Base-by-base conservation (phyloP, 345 rosid genomes). In the Carallia pectinifolia region DNA sequence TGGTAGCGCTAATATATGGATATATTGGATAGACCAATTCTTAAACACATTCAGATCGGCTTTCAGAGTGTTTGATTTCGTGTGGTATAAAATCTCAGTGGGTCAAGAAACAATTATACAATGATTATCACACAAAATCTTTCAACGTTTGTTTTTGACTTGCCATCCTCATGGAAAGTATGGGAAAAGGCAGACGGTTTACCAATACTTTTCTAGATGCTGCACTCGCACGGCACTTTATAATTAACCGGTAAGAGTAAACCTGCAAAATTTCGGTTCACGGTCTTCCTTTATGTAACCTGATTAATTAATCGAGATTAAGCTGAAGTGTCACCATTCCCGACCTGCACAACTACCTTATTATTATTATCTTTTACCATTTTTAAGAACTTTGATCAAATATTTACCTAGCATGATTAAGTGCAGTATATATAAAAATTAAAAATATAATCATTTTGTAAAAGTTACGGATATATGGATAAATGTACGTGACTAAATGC, bases 61-160 rank as follows among this genome's bases (percentile, higher is more conserved):
- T 67, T 64, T 70, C 72, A 76, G 67, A 64, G 77, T 74, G 77
- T 62, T 85, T 64, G 76, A 78, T 85, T 81, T 82, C 86, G 79
- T 79, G 86, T 83, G 82, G 80, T 81, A 77, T 81, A 62, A 85
- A 70, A 74, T 79, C 88, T 72, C 79, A 74, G 82, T 85, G 85
- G 74, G 80, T 77, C 81, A 80, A 79, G 82, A 69, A 77, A 80
- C 65, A 68, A 69, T 72, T 64, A 73, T 30, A 53, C 15, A 74
- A 71, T 39, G 9, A 70, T 70, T 53, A 53, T 34, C 6, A 13
- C 38, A 56, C 38, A 60, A 39, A 68, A 69, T 68, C 72, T 74
- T 76, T 73, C 77, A 80, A 77, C 64, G 62, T 72, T 80, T 71
- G 71, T 69, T 74, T 80, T 82, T 82, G 86, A 85, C 89, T 77